Base-by-base conservation (phyloP, 2,329 filamentous ascomycete species). In the Amylocarpus encephaloides region DNA sequence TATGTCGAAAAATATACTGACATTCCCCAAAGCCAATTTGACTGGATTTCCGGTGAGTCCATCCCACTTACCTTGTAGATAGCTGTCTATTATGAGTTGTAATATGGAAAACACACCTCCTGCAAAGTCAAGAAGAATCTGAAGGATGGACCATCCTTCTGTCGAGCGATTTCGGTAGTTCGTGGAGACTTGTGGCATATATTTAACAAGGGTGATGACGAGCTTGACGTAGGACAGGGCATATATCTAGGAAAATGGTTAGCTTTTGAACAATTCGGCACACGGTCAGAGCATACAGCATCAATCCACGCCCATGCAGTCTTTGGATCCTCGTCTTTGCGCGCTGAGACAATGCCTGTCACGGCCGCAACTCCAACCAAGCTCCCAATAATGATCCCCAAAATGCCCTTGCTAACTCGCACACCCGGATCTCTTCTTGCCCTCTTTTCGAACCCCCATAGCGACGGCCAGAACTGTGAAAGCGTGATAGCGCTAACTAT, bases 11-110 rank as follows among this genome's bases (percentile, higher is more conserved):
- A 88, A 67, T 61, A 97, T 85, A 51, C 84, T 89, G 41, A 95
- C 80, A 63, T 95, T 92, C 12, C 88, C 86, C 38, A 97, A 75
- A 2, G 83, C 82, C 51, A 97, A 82, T 71, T 97, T 98, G 60
- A 93, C 85, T 0, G 90, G 88, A 67, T 97, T 97, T 1, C 91
- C 92, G 0, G 85, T 90, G 51, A 97, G 76, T 18, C 92, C 93
- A 43, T 84, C 86, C 91, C 92, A 96, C 71, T 95, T 89, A 49
- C 77, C 78, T 67, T 93, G 83, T 34, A 94, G 71, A 51, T 85
- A 88, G 52, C 88, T 90, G 71, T 97, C 93, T 54, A 97, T 83
- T 18, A 84, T 71, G 55, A 95, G 78, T 69, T 98, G 93, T 2
- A 79, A 71, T 46, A 96, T 76, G 52, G 88, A 95, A 44, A 97